Evolutionary conservation across 2,329 filamentous ascomycete species (phyloP), one percentile per base, ranked within the genome.

Genomic region (Celoporthe dispersa): DNA sequence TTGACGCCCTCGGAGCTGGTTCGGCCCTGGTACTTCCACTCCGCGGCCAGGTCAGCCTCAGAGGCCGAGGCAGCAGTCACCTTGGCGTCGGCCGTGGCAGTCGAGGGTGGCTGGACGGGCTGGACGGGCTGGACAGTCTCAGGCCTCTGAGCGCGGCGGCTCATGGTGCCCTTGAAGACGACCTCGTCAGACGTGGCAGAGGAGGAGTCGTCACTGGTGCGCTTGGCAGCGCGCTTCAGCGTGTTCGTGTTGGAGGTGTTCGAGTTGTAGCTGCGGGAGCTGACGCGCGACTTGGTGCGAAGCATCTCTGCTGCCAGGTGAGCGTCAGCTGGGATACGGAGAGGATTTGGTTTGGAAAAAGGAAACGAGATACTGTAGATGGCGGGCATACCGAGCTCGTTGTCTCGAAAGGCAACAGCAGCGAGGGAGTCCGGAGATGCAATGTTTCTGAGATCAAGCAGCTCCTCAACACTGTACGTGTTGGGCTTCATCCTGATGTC

Each of bases 11-110:
- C 83, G 1, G 81, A 81, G 25, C 81, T 81, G 64, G 79, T 81
- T 67, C 86, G 80, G 64, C 84, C 82, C 51, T 81, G 79, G 70
- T 85, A 87, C 71, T 80, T 79, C 81, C 82, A 81, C 70, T 80
- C 75, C 64, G 75, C 71, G 55, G 44, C 61, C 31, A 66, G 70
- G 3, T 67, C 59, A 53, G 57, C 19, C 7, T 64, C 70, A 8
- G 64, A 67, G 41, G 33, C 55, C 2, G 66, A 25, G 48, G 44
- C 37, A 35, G 59, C 57, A 39, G 28, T 35, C 25, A 53, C 22
- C 39, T 53, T 60, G 57, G n/a, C 16, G 22, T 62, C 59, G 16
- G 19, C 35, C 11, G 60, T 11, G 48, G 66, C 2, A 25, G 48
- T 12, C 39, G 61, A n/a, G 31, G 33, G 31, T 16, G 48, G 31